phyloP scores from a whole-genome alignment of 805 yeast genomes.

The Ogataea haglerorum region DNA sequence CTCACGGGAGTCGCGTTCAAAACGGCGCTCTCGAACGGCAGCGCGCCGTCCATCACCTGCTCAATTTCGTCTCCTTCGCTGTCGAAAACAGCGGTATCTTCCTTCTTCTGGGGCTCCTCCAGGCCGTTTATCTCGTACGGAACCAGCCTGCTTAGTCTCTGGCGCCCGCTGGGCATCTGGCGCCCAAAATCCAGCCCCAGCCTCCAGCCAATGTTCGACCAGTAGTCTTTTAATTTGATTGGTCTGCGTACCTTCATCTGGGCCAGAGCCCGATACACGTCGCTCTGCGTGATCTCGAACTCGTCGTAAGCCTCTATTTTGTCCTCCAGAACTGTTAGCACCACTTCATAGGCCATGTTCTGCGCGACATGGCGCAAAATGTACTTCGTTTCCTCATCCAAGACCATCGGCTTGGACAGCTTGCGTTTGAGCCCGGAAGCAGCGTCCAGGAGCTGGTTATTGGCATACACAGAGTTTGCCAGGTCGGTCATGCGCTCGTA shows the following conservation, averaged over 20 bases:
- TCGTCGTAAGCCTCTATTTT: constrained; percentile 7
- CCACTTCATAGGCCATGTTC: constrained; percentile 15
- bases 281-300: constrained; percentile 6
- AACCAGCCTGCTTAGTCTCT: constrained; percentile 1
- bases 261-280: constrained; percentile 9
- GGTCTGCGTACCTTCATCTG: constrained; percentile 9
- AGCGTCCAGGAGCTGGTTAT: constrained; percentile 8
- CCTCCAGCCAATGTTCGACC: constrained; percentile 19
- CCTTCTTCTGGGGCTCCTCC: background rate
- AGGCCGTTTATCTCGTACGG: constrained; percentile 9
- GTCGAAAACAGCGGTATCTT: background rate
- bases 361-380: constrained; percentile 10
- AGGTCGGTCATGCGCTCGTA: constrained; percentile 11
- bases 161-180: background rate
- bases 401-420: constrained; percentile 10
- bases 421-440: constrained; percentile 7
- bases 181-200: constrained; percentile 9
- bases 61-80: constrained; percentile 12
- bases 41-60: constrained; percentile 13
- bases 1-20: constrained; percentile 12
- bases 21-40: constrained; percentile 14
- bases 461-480: constrained; percentile 11
- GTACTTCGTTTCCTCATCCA: constrained; percentile 13
- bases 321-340: constrained; percentile 13
- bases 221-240: constrained; percentile 14